Evolutionary conservation across 108 stramenopile genomes (phyloP), one percentile per base, ranked within the genome.

Genomic region (Pseudonitzschia multistriata): DNA sequence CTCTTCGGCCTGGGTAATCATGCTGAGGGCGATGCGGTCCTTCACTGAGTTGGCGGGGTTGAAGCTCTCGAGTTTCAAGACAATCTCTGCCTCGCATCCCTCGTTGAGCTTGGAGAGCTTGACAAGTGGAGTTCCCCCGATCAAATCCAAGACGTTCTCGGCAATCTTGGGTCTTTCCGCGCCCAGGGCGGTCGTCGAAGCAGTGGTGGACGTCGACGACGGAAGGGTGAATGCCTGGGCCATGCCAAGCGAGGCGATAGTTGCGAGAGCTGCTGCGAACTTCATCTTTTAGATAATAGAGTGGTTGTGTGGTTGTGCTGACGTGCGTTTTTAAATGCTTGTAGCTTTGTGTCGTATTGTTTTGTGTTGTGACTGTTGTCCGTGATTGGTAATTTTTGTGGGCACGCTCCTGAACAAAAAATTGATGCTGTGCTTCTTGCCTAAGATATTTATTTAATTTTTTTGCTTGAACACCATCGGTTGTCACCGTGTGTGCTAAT

Each of bases 81-180:
- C 88, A 54, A 95, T 86, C 81, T 95, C 91, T 14, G 91, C 89
- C 17, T 57, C 83, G 67, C 85, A 86, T 31, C 75, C 86, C 50
- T 77, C 77, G 47, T 83, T 87, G 3, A 71, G 74, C 25, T 73
- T 81, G 77, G 76, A 83, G 33, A 95, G 74, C 71, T 84, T 89
- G 62, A 92, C 89, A 52, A 95, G 61, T 24, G 94, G 94, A 2
- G 94, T 95, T 67, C 83, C 79, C 0, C 94, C 94, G 69, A 95
- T 92, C 68, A 95, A 81, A 33, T 91, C 88, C 59, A 92, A 78
- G 47, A 95, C 68, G 69, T 85, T 85, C 29, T 86, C 67, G 71
- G 94, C 94, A 76, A 95, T 95, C 71, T 90, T 90, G 67, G 88
- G 74, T 19, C 65, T 56, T 65, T 69, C 69, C 24, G 73, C 62